Conservation (phyloP, 2,329 filamentous ascomycete species). For the Aspergillus calidoustus region DNA sequence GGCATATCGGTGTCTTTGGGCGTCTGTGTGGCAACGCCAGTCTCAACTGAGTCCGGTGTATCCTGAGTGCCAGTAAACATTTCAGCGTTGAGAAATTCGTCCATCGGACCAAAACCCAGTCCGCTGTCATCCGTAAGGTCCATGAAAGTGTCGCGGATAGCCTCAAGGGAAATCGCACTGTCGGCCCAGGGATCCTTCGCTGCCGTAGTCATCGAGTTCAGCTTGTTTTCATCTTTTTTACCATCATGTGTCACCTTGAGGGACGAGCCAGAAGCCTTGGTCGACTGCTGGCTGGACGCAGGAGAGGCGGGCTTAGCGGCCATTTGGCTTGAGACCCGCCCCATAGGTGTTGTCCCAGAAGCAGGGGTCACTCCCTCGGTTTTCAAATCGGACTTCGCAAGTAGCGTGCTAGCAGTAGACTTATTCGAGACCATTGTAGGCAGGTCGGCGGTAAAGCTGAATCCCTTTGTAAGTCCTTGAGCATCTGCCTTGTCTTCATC, state of each 20-base stretch:
- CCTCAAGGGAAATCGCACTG: conserved; percentile 42
- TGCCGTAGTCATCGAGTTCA: conserved; percentile 20
- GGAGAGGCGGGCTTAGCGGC: conserved; percentile 41
- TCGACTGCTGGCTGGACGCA: conserved; percentile 35
- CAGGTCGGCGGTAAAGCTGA: conserved; percentile 16
- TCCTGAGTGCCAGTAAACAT: conserved; percentile 41
- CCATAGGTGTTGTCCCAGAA: conserved; percentile 37
- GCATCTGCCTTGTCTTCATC: conserved; percentile 44
- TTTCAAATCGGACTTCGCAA: conserved; percentile 35
- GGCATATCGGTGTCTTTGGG: conserved; percentile 42
- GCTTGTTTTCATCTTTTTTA: conserved; percentile 34
- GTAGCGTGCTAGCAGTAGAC: conserved; percentile 24
- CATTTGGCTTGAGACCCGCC: conserved; percentile 38
- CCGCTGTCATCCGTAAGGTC: conserved; percentile 36
- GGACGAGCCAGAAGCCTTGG: conserved; percentile 28
- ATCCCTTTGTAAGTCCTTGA: conserved; percentile 25
- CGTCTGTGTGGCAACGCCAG: conserved; percentile 40
- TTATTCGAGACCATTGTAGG: conserved; percentile 25
- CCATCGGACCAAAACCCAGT: conserved; percentile 41
- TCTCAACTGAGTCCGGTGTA: conserved; percentile 45
- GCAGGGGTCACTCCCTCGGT: conserved; percentile 35
- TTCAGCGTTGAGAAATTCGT: conserved; percentile 44
- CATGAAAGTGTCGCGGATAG: conserved; percentile 44
- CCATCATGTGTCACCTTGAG: conserved; percentile 31
- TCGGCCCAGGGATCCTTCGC: conserved; percentile 44